Evolutionary conservation across 2,329 filamentous ascomycete genomes (phyloP), one percentile per base, ranked within the genome.

Genomic region (Pseudogymnoascus sp.): DNA sequence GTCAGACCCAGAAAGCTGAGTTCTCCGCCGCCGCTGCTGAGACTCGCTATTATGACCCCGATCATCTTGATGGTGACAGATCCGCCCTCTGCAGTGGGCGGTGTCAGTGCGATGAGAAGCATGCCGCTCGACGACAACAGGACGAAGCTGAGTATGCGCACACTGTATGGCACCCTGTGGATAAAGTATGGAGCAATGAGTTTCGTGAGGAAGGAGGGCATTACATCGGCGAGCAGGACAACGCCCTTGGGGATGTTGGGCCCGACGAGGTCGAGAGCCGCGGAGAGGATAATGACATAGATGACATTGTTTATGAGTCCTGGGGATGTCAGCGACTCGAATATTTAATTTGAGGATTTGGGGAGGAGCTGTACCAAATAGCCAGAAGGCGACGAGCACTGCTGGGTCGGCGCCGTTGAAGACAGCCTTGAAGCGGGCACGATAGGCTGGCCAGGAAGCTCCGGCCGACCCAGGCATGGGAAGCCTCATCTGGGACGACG

Each of bases 301-400:
- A 97, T 89, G 68, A 97, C 91, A 78, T 97, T 97, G 77, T 99
- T 97, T 73, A 97, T 94, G 16, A 94, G 78, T 61, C 91, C 91
- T 93, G 55, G n/a, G 1, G 5, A n/a, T 39, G 49, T 19, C 59
- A 14, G 21, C 7, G 12, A 21, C 31, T 10, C 62, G 64, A 33
- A 64, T 65, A 33, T 16, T 41, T 23, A 2, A 31, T 21, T n/a
- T 14, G 37, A 55, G 16, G 29, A 21, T 45, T 41, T 11, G n/a
- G 45, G 41, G 31, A 61, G 29, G 16, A 21, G 38, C 66, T 76
- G 68, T 78, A 97, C 93, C 93, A 72, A 97, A 95, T 2, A 97
- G 80, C 92, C 92, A 97, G 72, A 97, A 97, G 29, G 93, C 90
- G 60, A 86, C 72, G 62, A 91, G 81, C 14, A 96, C 90, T 60